Percentiles rank a stretch among this genome's conserved stretches.
These are phyloP conservation scores for Talaromyces ruber DNA, from an alignment of 495 filamentous ascomycete species.

Conservation along the genomic window DNA sequence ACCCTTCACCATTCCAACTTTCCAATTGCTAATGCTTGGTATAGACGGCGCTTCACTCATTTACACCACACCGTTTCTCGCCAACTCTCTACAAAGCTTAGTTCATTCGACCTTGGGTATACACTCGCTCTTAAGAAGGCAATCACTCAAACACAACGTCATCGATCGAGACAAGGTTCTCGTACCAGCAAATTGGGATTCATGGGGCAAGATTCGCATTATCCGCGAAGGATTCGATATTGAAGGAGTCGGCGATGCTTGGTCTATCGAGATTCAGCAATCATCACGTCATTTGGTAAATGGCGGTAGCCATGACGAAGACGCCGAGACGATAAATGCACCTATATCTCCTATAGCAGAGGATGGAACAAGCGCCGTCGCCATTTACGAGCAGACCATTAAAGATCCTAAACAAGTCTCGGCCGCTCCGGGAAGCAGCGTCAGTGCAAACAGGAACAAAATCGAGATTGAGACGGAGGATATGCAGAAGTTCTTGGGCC, in stretches of 20 bases:
- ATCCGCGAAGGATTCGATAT: conserved; percentile 91
- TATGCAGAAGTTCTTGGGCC: conserved; percentile 68
- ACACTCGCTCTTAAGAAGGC: conserved; percentile 75
- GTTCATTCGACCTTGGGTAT: conserved; percentile 86
- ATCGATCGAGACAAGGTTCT: conserved; percentile 93
- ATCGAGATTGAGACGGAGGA: conserved; percentile 66
- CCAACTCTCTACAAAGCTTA: conserved; percentile 70
- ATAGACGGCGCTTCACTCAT: conserved; percentile 84
- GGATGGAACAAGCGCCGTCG: conserved; percentile 47
- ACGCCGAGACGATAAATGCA: conserved; percentile 10
- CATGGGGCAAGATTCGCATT: conserved; percentile 94
- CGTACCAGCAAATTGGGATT: conserved; percentile 95
- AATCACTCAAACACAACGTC: conserved; percentile 84
- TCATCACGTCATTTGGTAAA: conserved; percentile 26
- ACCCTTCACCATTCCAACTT: background rate
- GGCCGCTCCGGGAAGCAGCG: conserved; percentile 36
- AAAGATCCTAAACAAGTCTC: conserved; percentile 58
- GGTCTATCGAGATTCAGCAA: conserved; percentile 72
- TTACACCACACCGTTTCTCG: conserved; percentile 75
- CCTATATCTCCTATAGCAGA: conserved; percentile 21
- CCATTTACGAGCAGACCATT: conserved; percentile 76
- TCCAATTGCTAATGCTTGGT: background rate
- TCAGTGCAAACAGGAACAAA: conserved; percentile 33
- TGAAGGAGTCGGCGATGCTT: conserved; percentile 73
- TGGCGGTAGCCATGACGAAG: conserved; percentile 9